phyloP scores from a whole-genome alignment of 495 filamentous ascomycete genomes.

The Letharia lupina region DNA sequence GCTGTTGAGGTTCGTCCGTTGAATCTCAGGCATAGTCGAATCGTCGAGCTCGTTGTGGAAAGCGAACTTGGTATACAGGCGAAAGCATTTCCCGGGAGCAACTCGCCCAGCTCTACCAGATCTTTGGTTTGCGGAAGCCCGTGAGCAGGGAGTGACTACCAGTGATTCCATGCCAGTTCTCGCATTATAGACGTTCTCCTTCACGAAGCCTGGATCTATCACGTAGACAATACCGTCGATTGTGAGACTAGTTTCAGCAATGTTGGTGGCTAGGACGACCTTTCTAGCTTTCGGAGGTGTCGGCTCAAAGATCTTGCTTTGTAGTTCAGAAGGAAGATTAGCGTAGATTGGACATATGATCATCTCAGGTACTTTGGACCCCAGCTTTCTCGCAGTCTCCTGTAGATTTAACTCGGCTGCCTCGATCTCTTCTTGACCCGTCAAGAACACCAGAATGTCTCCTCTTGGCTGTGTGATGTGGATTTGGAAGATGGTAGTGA shows the following conservation, averaged over 20 bases:
- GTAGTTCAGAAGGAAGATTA: conserved; percentile 76
- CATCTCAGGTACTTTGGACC: conserved; percentile 75
- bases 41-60: conserved; percentile 94
- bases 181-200: conserved; percentile 92
- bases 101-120: conserved; percentile 89
- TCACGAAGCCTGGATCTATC: conserved; percentile 86
- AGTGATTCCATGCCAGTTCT: conserved; percentile 86
- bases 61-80: conserved; percentile 89
- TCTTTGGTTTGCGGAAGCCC: conserved; percentile 90
- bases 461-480: conserved; percentile 80
- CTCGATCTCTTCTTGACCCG: conserved; percentile 87
- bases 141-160: conserved; percentile 83
- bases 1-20: conserved; percentile 76
- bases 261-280: conserved; percentile 83
- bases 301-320: conserved; percentile 84
- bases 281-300: conserved; percentile 74
- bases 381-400: conserved; percentile 73
- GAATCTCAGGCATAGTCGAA: conserved; percentile 89
- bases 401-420: conserved; percentile 70
- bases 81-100: conserved; percentile 89
- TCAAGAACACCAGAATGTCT: conserved; percentile 86
- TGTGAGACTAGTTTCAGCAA: conserved; percentile 81
- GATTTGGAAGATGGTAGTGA: conserved; percentile 94
- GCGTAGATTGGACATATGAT: conserved; percentile 84
- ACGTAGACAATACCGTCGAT: conserved; percentile 90